Base-by-base conservation (phyloP, 2,329 filamentous ascomycete genomes). In the Diaporthe sp. region DNA sequence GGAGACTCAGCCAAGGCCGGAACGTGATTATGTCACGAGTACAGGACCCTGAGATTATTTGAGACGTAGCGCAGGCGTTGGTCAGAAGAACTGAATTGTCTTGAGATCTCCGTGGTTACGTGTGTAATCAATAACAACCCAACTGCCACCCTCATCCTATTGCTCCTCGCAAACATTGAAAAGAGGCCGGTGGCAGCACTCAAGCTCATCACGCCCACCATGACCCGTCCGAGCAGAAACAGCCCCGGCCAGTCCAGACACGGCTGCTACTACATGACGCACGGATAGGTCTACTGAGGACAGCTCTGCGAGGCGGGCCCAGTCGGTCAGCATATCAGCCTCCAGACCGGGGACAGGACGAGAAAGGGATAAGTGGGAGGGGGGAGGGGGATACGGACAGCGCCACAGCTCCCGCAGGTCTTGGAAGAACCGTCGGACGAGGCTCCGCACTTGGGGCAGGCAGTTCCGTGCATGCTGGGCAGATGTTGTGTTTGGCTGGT, bases 391-490 rank as follows among this genome's bases (percentile, higher is more conserved):
- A 10, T 44, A 85, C 89, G 79, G 85, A 91, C 89, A 79, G 89
- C 88, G 72, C 89, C 89, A 83, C 89, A 91, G 73, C 85, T 84
- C 74, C 79, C 78, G 84, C 89, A 91, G 75, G 84, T 86, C 88
- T 91, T 91, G 83, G 79, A 78, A 55, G 79, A 78, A 78, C 84
- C 84, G 61, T 82, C 79, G 78, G 86, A 85, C 79, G 83, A 75
- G 78, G 85, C 83, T 78, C 85, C 86, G 85, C 89, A 91, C 84
- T 88, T 90, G 84, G 89, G 89, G 86, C 89, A 91, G 78, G 80
- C 77, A 73, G 80, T 78, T 81, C 79, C 81, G 80, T 86, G 84
- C 85, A 86, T 86, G 70, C 77, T 83, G 74, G 56, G 39, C 47
- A 73, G 61, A n/a, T 55, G 50, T 50, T 74, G 68, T 76, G 55